Percentiles rank a stretch among this genome's conserved stretches.
Evolutionary conservation across 1,139 yeast species (phyloP).

Genomic region (Magnusiomyces suaveolens): DNA sequence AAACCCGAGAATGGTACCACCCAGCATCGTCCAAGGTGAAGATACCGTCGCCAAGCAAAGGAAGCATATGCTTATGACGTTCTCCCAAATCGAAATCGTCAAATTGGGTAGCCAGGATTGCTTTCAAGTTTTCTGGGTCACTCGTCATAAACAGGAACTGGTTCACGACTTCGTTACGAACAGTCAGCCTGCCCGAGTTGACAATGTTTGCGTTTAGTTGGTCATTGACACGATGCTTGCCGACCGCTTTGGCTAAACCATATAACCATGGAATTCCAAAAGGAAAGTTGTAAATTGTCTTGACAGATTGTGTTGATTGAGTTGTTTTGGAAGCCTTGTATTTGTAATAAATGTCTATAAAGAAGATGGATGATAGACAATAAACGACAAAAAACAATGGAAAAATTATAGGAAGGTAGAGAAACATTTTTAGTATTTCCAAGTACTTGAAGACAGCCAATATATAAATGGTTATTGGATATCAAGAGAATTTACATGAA

Average conservation of each 20-base stretch:
- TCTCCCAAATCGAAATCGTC: constrained; percentile 41
- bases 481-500: no score
- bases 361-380: neutral
- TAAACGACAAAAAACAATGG: neutral
- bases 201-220: neutral
- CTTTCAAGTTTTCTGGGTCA: constrained; percentile 35
- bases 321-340: constrained; percentile 1
- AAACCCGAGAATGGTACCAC: constrained; percentile 49
- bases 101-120: constrained; percentile 28
- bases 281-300: constrained; percentile 1
- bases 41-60: constrained; percentile 46
- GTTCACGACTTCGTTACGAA: constrained; percentile 7
- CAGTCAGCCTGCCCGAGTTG: constrained; percentile 2
- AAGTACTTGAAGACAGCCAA: no score
- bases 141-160: constrained; percentile 21
- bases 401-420: neutral
- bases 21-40: constrained; percentile 46
- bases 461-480: no score
- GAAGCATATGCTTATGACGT: constrained; percentile 37
- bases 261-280: constrained; percentile 1
- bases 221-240: neutral
- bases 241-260: neutral
- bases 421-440: neutral
- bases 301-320: neutral
- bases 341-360: neutral